phyloP scores from a whole-genome alignment of 805 yeast species.

The Pichia deserticola region DNA sequence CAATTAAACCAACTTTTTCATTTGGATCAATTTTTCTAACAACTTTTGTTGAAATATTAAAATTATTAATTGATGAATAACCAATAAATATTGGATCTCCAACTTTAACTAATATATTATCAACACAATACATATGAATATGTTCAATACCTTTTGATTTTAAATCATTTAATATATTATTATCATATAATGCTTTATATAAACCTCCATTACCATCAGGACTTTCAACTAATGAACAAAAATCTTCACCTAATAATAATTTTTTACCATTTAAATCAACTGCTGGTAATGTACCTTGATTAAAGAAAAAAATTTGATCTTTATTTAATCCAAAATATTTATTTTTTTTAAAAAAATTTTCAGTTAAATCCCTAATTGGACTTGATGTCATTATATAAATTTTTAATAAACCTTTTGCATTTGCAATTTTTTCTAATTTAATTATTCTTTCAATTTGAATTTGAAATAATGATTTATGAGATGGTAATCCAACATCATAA shows the following conservation, averaged over 20 bases:
- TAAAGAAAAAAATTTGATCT: constrained; percentile 66
- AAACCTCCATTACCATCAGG: constrained; percentile 99
- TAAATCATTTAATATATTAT: constrained; percentile 65
- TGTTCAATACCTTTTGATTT: constrained; percentile 65
- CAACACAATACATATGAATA: constrained; percentile 95
- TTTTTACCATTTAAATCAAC: constrained; percentile 61
- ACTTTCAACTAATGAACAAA: constrained; percentile 58
- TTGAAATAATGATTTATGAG: constrained; percentile 78
- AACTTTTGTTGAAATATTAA: constrained; percentile 83
- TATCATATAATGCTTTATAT: constrained; percentile 68
- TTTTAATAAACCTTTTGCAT: constrained; percentile 35
- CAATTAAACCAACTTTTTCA: constrained; percentile 91
- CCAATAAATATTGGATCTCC: constrained; percentile 93
- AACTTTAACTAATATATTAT: constrained; percentile 82
- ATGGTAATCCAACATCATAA: constrained; percentile 78
- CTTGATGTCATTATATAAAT: constrained; percentile 96
- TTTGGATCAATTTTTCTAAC: constrained; percentile 84
- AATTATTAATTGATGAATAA: constrained; percentile 60
- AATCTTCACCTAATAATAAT: constrained; percentile 50
- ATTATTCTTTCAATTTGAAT: constrained; percentile 83
- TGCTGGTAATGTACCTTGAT: constrained; percentile 95
- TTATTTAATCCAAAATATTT: constrained; percentile 62
- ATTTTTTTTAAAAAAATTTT: constrained; percentile 54
- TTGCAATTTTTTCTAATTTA: constrained; percentile 53
- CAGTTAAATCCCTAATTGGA: constrained; percentile 75